Conservation (phyloP, 768 basidiomycete genomes). For the Pleurotus tuoliensis region DNA sequence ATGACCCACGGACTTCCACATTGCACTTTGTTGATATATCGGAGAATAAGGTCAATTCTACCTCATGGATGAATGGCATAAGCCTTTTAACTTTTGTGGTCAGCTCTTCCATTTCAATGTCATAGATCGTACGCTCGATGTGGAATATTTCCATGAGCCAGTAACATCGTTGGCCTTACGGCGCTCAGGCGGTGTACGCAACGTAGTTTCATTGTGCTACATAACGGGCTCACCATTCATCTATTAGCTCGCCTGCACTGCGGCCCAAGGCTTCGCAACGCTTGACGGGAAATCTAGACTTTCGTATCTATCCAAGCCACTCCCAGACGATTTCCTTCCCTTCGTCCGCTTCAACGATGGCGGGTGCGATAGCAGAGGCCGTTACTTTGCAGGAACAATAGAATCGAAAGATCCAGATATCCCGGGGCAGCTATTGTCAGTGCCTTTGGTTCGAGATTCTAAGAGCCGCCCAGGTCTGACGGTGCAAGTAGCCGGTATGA, state of each 20-base stretch:
- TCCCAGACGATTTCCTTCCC: conserved; percentile 35
- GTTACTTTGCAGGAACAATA: conserved; percentile 66
- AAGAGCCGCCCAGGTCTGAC: neutral
- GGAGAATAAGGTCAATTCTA: conserved; percentile 40
- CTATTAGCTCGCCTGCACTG: conserved; percentile 53
- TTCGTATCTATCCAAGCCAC: conserved; percentile 48
- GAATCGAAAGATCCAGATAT: conserved; percentile 45
- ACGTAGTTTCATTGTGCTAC: conserved; percentile 10
- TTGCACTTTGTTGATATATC: conserved; percentile 70
- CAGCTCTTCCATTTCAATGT: conserved; percentile 55
- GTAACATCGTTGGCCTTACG: conserved; percentile 58
- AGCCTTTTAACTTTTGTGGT: neutral
- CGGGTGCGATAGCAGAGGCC: conserved; percentile 59
- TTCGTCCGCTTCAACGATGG: conserved; percentile 69
- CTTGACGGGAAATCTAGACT: conserved; percentile 40
- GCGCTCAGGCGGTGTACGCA: conserved; percentile 40
- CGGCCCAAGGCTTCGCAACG: conserved; percentile 52
- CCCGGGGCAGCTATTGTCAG: conserved; percentile 48
- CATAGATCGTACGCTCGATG: conserved; percentile 30
- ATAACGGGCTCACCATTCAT: neutral
- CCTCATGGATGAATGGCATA: neutral
- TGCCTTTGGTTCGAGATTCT: neutral
- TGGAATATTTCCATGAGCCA: conserved; percentile 50
- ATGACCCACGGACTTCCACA: conserved; percentile 46
- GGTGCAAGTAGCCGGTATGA: conserved; percentile 37